phyloP scores from a whole-genome alignment of 1,284 basidiomycete genomes.

The Cryptococcus neoformans region DNA sequence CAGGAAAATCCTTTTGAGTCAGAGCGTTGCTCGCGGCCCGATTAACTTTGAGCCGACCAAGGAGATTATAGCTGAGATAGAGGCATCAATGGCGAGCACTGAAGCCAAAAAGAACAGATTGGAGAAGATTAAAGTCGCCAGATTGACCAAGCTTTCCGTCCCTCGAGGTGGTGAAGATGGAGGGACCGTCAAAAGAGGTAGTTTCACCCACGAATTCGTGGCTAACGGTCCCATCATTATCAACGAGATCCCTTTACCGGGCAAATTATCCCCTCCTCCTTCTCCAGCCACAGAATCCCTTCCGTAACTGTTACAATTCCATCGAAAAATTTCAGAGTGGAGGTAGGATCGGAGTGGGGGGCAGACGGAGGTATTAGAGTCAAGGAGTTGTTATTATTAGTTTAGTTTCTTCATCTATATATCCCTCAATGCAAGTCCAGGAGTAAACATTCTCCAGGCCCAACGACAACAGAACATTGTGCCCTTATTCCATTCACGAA shows the following conservation, averaged over 20 bases:
- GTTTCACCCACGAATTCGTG: neutral
- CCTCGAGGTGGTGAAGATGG: neutral
- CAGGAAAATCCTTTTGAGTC: neutral
- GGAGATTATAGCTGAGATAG: slow-evolving; percentile 9
- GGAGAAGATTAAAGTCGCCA: slow-evolving; percentile 8
- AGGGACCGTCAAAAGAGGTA: neutral
- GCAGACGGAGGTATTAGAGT: too few species aligned
- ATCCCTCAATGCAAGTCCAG: too few species aligned
- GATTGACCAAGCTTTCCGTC: slow-evolving; percentile 2
- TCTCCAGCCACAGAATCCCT: neutral
- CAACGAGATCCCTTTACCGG: slow-evolving; percentile 17
- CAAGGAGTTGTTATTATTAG: too few species aligned
- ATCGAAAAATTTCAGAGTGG: neutral
- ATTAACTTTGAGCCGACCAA: slow-evolving; percentile 9
- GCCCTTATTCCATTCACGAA: too few species aligned
- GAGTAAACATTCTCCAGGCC: too few species aligned
- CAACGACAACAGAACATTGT: too few species aligned
- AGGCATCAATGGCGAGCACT: slow-evolving; percentile 1
- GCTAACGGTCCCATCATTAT: slow-evolving; percentile 13
- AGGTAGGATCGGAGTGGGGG: too few species aligned
- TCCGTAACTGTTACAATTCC: too few species aligned
- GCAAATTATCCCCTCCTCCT: slow-evolving; percentile 1
- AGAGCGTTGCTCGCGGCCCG: slow-evolving; percentile 4
- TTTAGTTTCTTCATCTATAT: too few species aligned
- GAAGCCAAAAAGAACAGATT: slow-evolving; percentile 1